Evolutionary conservation across 1,284 basidiomycete species (phyloP).

Genomic region (Trametes versicolor): DNA sequence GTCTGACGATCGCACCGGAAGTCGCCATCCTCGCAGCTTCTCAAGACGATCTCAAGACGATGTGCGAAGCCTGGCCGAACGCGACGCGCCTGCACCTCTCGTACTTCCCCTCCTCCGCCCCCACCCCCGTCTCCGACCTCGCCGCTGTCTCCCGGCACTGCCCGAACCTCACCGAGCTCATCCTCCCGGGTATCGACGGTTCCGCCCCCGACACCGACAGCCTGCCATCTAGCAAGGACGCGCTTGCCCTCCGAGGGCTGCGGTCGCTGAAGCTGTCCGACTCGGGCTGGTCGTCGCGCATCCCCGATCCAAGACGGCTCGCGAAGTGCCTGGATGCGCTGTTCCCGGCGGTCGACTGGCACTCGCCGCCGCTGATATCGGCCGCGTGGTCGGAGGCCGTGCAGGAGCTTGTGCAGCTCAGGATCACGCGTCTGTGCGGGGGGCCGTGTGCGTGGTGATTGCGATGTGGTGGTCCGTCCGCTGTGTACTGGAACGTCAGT

Average conservation of each 20-base stretch:
- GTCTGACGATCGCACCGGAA: conserved; percentile 19
- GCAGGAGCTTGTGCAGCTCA: conserved; percentile 22
- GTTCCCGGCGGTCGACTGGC: conserved; percentile 30
- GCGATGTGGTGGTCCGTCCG: too few species aligned
- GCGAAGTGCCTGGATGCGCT: conserved; percentile 26
- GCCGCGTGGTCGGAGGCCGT: conserved; percentile 29
- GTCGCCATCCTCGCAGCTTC: conserved; percentile 18
- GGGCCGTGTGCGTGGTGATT: not conserved
- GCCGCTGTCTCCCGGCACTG: conserved; percentile 16
- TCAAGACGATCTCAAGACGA: conserved; percentile 21
- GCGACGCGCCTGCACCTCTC: conserved; percentile 23
- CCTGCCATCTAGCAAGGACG: not conserved
- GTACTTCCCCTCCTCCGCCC: conserved; percentile 9
- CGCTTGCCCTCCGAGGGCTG: not conserved
- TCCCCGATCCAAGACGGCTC: conserved; percentile 26
- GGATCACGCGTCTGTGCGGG: conserved; percentile 17
- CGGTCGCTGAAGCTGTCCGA: conserved; percentile 25
- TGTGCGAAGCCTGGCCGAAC: conserved; percentile 30
- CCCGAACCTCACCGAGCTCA: conserved; percentile 17
- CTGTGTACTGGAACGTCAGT: too few species aligned
- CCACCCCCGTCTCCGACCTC: conserved; percentile 21
- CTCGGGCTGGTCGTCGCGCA: conserved; percentile 23
- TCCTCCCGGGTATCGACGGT: conserved; percentile 25
- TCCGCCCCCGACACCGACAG: not conserved
- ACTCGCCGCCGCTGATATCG: conserved; percentile 22